These are phyloP conservation scores for Conoideocrella luteorostrata DNA, from an alignment of 2,329 filamentous ascomycete species.

Conservation along the genomic window DNA sequence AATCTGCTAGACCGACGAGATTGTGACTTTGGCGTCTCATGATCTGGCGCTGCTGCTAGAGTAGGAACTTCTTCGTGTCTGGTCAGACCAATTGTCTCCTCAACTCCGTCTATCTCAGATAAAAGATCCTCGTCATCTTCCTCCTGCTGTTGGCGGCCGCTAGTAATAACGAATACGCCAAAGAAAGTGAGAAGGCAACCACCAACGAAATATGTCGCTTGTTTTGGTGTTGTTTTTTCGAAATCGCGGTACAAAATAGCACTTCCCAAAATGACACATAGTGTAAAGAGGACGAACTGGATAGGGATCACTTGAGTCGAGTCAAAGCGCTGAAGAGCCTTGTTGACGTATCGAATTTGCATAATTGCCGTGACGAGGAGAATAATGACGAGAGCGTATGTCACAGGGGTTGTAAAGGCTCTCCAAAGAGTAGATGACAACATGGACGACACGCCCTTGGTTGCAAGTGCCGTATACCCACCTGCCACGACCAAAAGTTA, in stretches of 20 bases:
- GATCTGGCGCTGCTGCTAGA: conserved; percentile 14
- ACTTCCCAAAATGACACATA: conserved; percentile 91
- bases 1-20: conserved; percentile 44
- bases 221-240: conserved; percentile 67
- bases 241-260: conserved; percentile 94
- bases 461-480: conserved; percentile 93
- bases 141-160: conserved; percentile 60
- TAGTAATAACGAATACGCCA: conserved; percentile 96
- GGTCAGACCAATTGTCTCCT: conserved; percentile 56
- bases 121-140: conserved; percentile 52
- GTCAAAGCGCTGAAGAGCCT: conserved; percentile 80
- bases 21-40: conserved; percentile 18
- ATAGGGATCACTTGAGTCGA: conserved; percentile 97
- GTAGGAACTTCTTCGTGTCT: conserved; percentile 37
- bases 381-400: conserved; percentile 75
- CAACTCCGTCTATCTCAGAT: conserved; percentile 51
- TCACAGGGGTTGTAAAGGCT: conserved; percentile 85
- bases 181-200: conserved; percentile 91
- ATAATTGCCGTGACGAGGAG: conserved; percentile 81
- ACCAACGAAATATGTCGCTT: conserved; percentile 78
- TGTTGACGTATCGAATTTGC: conserved; percentile 97
- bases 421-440: conserved; percentile 85
- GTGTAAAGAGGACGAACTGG: conserved; percentile 93
- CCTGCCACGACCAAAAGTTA: conserved; percentile 41
- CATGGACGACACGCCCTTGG: conserved; percentile 93